Conservation (phyloP, 805 yeast species). For the Yarrowia yakushimensis region DNA sequence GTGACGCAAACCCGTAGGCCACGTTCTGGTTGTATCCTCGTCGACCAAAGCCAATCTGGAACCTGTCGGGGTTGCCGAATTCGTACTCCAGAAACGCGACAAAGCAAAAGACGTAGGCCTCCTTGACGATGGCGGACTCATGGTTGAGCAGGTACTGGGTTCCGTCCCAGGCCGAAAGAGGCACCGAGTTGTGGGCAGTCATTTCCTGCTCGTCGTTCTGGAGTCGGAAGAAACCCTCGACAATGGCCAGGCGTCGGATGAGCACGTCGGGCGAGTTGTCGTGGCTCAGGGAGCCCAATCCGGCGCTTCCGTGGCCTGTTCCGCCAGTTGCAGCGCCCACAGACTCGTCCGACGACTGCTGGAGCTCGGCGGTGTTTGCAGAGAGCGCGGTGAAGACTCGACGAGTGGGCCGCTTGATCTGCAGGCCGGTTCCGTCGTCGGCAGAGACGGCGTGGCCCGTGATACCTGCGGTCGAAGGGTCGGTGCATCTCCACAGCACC, state of each 20-base stretch:
- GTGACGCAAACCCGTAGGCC: conserved; percentile 12
- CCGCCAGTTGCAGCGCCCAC: conserved; percentile 14
- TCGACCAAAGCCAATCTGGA: conserved; percentile 4
- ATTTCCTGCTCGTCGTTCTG: conserved; percentile 20
- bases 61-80: conserved; percentile 20
- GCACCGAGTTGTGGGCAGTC: conserved; percentile 26
- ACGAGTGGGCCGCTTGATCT: conserved; percentile 22
- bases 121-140: conserved; percentile 30
- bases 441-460: conserved; percentile 2
- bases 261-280: conserved; percentile 6
- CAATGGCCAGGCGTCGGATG: conserved; percentile 3
- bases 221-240: conserved; percentile 30
- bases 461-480: conserved; percentile 13
- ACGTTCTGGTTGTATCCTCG: conserved; percentile 12
- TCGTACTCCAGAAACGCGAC: conserved; percentile 29
- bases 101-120: conserved; percentile 32
- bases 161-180: conserved; percentile 35
- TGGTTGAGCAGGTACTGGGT: conserved; percentile 34
- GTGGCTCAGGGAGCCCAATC: not conserved
- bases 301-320: not conserved
- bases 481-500: conserved; percentile 40
- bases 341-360: conserved; percentile 15
- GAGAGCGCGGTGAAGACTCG: conserved; percentile 11
- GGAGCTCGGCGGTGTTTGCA: not conserved
- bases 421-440: conserved; percentile 24